Percentiles rank a stretch among this genome's conserved stretches.
Evolutionary conservation across 495 filamentous ascomycete genomes (phyloP).

Genomic region (Hypoxylon lienhwacheense): DNA sequence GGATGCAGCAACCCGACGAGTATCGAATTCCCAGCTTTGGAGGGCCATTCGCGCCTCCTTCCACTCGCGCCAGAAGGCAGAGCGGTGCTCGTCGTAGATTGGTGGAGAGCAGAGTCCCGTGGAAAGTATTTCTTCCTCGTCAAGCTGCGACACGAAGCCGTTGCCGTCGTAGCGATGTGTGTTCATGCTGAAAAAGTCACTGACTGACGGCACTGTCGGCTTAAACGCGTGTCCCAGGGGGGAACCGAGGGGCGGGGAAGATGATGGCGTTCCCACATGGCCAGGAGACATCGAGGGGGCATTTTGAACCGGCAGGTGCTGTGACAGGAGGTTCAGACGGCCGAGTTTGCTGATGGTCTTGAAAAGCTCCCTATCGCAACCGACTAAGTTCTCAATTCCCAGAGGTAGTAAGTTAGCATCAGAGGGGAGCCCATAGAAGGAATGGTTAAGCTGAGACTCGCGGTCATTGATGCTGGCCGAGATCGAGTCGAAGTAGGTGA

Average conservation of each 20-base stretch:
- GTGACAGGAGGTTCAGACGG: slow-evolving; percentile 84
- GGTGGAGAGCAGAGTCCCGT: slow-evolving; percentile 40
- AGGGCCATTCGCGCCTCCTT: slow-evolving; percentile 72
- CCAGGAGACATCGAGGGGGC: slow-evolving; percentile 35
- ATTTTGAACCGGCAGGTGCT: slow-evolving; percentile 62
- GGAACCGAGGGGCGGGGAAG: slow-evolving; percentile 44
- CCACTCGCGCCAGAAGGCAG: slow-evolving; percentile 85
- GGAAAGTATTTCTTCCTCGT: slow-evolving; percentile 48
- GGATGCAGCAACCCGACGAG: slow-evolving; percentile 47
- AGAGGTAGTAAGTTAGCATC: slow-evolving; percentile 66
- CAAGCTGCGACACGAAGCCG: slow-evolving; percentile 57
- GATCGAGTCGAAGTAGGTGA: slow-evolving; percentile 96
- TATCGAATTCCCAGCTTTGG: slow-evolving; percentile 78
- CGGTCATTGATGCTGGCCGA: slow-evolving; percentile 89
- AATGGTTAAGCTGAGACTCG: slow-evolving; percentile 80
- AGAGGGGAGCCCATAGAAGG: slow-evolving; percentile 61
- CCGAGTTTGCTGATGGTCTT: slow-evolving; percentile 76
- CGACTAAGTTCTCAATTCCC: slow-evolving; percentile 74
- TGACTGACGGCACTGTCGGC: slow-evolving; percentile 32
- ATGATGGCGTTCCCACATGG: slow-evolving; percentile 29
- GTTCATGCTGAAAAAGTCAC: slow-evolving; percentile 35
- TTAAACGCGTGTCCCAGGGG: slow-evolving; percentile 56
- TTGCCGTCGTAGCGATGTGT: slow-evolving; percentile 62
- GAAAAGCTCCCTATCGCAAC: slow-evolving; percentile 82
- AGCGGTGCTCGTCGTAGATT: slow-evolving; percentile 55